Percentiles rank a stretch among this genome's conserved stretches.
These are phyloP conservation scores for Colletotrichum tofieldiae DNA, from an alignment of 2,329 filamentous ascomycete genomes.

Conservation along the genomic window DNA sequence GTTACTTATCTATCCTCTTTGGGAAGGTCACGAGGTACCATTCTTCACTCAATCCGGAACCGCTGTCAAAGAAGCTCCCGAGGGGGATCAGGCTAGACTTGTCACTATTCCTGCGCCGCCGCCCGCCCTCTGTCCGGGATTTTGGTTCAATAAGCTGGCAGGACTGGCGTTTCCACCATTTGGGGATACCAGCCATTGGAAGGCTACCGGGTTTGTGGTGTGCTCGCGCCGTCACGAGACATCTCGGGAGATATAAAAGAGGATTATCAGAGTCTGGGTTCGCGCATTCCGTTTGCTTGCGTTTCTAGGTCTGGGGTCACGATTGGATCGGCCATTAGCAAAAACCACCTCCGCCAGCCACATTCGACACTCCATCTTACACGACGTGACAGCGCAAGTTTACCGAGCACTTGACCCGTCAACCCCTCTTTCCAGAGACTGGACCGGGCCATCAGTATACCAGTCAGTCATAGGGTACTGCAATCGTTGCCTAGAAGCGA, in stretches of 20 bases:
- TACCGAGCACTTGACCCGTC: conserved; percentile 9
- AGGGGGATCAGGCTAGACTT: conserved; percentile 8
- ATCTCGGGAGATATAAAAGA: conserved; percentile 18
- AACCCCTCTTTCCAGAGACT: neutral
- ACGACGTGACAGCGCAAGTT: neutral
- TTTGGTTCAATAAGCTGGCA: conserved; percentile 2
- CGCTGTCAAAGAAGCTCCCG: conserved; percentile 15
- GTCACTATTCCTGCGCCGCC: conserved; percentile 19
- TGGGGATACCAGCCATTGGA: conserved; percentile 1
- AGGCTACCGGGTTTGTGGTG: conserved; percentile 8
- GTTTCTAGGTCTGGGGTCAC: neutral
- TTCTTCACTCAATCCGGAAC: conserved; percentile 33
- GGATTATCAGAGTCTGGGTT: neutral
- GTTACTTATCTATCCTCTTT: conserved; percentile 16
- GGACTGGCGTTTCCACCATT: conserved; percentile 29
- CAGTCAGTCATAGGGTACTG: neutral
- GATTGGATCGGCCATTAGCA: conserved; percentile 6
- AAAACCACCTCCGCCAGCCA: conserved; percentile 1
- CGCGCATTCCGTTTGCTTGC: conserved; percentile 3
- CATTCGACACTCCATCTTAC: conserved; percentile 9
- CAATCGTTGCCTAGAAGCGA: neutral
- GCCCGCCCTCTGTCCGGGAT: neutral
- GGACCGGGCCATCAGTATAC: neutral
- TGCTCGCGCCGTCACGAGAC: conserved; percentile 27
- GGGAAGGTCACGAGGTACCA: conserved; percentile 39